Percentiles rank a stretch among this genome's conserved stretches.
These are phyloP conservation scores for Alternaria angustiovoidea DNA, from an alignment of 2,329 filamentous ascomycete genomes.

Conservation along the genomic window DNA sequence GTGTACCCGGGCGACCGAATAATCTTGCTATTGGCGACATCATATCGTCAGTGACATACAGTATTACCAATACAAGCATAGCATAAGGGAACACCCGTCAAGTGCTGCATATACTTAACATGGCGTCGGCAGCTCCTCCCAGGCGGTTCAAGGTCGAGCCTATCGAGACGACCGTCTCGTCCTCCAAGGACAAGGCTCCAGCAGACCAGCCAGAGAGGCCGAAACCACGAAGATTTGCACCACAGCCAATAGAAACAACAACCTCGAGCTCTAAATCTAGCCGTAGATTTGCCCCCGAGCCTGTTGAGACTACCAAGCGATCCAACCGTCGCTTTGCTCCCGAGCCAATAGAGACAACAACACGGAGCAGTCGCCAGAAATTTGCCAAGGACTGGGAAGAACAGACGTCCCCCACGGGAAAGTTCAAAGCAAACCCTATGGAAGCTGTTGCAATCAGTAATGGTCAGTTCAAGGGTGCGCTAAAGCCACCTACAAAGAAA, in stretches of 20 bases:
- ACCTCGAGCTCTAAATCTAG: slow-evolving; percentile 24
- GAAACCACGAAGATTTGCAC: slow-evolving; percentile 42
- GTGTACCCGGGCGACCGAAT: slow-evolving; percentile 30
- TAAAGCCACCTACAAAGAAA: slow-evolving; percentile 45
- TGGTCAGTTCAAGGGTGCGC: slow-evolving; percentile 31
- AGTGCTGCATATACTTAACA: slow-evolving; percentile 20
- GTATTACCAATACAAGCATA: slow-evolving; percentile 8
- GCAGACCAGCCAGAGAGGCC: slow-evolving; percentile 50
- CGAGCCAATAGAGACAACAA: slow-evolving; percentile 48
- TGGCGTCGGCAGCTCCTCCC: slow-evolving; percentile 43
- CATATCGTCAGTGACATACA: slow-evolving; percentile 27
- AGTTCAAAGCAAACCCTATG: slow-evolving; percentile 43
- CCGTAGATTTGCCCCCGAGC: slow-evolving; percentile 70
- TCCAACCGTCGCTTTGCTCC: slow-evolving; percentile 61
- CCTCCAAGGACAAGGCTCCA: slow-evolving; percentile 73
- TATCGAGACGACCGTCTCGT: slow-evolving; percentile 42
- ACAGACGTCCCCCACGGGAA: slow-evolving; percentile 28
- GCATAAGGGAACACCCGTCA: slow-evolving; percentile 11
- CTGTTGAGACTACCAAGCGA: slow-evolving; percentile 71
- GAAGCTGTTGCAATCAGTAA: slow-evolving; percentile 37
- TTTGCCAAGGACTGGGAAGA: slow-evolving; percentile 39
- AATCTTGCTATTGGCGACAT: slow-evolving; percentile 23
- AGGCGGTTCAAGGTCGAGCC: slow-evolving; percentile 51
- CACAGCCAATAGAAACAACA: slow-evolving; percentile 52
- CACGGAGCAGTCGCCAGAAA: slow-evolving; percentile 37